Percentiles rank a stretch among this genome's conserved stretches.
phyloP scores from a whole-genome alignment of 2,329 filamentous ascomycete genomes.

The Paraphoma sp. region DNA sequence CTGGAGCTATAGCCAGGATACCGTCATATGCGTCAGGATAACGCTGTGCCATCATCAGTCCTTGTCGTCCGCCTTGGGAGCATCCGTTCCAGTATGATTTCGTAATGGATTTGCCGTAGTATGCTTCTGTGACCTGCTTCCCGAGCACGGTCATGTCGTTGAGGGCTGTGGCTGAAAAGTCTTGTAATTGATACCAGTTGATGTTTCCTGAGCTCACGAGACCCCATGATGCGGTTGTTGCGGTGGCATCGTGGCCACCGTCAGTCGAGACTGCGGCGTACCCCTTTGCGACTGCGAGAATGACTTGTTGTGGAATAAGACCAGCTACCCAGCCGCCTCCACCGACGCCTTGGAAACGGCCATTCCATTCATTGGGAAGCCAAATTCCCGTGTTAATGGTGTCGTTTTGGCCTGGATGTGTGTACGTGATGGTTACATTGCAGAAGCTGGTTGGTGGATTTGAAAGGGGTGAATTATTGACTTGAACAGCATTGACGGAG shows the following conservation, averaged over 20 bases:
- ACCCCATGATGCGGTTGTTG: conserved; percentile 18
- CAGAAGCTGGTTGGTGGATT: conserved; percentile 19
- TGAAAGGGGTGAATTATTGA: not conserved
- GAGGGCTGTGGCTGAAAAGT: conserved; percentile 43
- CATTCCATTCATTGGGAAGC: conserved; percentile 38
- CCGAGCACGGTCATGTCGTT: conserved; percentile 34
- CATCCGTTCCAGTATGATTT: conserved; percentile 46
- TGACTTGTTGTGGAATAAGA: conserved; percentile 10
- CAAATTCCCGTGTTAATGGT: conserved; percentile 38
- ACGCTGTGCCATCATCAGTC: conserved; percentile 36
- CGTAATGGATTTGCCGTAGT: conserved; percentile 35
- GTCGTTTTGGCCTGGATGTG: conserved; percentile 46
- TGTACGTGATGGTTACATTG: conserved; percentile 48
- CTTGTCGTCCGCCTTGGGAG: conserved; percentile 44
- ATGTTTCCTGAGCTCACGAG: conserved; percentile 30
- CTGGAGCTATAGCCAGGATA: conserved; percentile 38
- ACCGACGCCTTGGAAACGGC: conserved; percentile 20
- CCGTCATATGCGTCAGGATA: conserved; percentile 41
- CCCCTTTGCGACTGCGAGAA: conserved; percentile 25
- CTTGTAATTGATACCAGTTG: conserved; percentile 32
- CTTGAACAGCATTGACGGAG: not conserved
- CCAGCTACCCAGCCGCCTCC: conserved; percentile 33
- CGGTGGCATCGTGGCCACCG: conserved; percentile 18
- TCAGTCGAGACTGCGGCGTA: conserved; percentile 34
- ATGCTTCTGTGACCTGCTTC: conserved; percentile 24